Percentiles rank a stretch among this genome's conserved stretches.
Evolutionary conservation across 805 yeast species (phyloP).

Genomic region (Danielia oregonensis): DNA sequence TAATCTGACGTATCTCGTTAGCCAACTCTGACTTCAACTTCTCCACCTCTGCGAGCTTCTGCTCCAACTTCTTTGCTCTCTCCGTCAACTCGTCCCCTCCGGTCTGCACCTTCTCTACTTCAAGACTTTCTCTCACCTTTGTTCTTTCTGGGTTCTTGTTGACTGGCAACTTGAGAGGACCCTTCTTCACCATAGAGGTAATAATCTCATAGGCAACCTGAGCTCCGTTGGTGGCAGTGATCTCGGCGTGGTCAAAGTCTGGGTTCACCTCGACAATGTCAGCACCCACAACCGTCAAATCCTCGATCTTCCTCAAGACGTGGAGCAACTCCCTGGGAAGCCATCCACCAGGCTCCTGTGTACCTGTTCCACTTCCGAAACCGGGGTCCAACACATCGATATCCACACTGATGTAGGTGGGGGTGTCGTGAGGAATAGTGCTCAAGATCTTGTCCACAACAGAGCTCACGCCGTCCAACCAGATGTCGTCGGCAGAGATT

Average conservation of each 20-base stretch:
- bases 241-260: conserved; percentile 59
- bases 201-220: conserved; percentile 68
- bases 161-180: conserved; percentile 20
- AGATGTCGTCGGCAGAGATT: conserved; percentile 69
- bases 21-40: conserved; percentile 8
- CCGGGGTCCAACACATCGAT: conserved; percentile 62
- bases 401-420: conserved; percentile 77
- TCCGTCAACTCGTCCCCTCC: background rate
- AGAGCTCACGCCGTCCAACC: conserved; percentile 59
- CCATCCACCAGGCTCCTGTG: conserved; percentile 59
- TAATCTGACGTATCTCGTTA: conserved; percentile 6
- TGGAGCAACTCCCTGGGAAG: conserved; percentile 52
- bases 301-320: conserved; percentile 43
- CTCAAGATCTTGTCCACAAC: conserved; percentile 51
- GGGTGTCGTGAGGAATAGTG: conserved; percentile 57
- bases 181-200: conserved; percentile 71
- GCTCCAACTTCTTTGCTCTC: conserved; percentile 2
- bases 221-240: conserved; percentile 67
- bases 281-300: conserved; percentile 48
- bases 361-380: conserved; percentile 56
- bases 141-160: conserved; percentile 5
- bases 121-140: background rate
- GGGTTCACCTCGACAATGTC: conserved; percentile 63
- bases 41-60: conserved; percentile 7
- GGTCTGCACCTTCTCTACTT: background rate